Base-by-base conservation (phyloP, 2,329 filamentous ascomycete genomes). In the Daldinia sp. region DNA sequence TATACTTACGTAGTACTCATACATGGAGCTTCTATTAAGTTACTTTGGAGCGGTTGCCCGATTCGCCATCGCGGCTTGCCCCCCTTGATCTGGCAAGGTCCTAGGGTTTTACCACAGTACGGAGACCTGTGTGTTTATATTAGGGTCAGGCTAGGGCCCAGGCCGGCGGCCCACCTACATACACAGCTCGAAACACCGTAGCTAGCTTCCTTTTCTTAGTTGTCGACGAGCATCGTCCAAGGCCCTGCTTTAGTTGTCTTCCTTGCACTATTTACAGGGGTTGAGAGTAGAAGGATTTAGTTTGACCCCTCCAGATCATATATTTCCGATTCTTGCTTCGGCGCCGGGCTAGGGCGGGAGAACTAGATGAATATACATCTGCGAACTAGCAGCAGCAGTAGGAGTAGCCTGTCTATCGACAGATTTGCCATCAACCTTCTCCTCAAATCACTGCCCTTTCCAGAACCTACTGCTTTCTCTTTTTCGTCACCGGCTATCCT, bases 311-410 rank as follows among this genome's bases (percentile, higher is more conserved):
- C 80, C 76, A 83, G 78, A 82, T 81, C 80, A 83, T 81, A 83
- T 84, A 83, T 82, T 83, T 81, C 82, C 82, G 81, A 83, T 80
- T 75, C 81, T 77, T 81, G 81, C 77, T 82, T 81, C 81, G 81
- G 80, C 78, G 79, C 81, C 82, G 81, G 64, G 71, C 71, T 70
- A 71, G 72, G 70, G 70, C 65, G 67, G 70, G 65, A 74, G 66
- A 70, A 63, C 57, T 65, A 76, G 71, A 64, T 73, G 70, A 62
- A 73, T 73, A 72, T 71, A 69, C 74, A 75, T 69, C 58, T 73
- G 69, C 72, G 72, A 72, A 70, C 72, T 71, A 68, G 68, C 61
- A 64, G 66, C 65, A 71, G 46, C 9, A 51, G 46, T 51, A 64
- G 63, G 54, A 48, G 54, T 64, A 64, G 63, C 57, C 63, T 67